Conservation (phyloP, 2,329 filamentous ascomycete species). For the Stemphylium beticola region DNA sequence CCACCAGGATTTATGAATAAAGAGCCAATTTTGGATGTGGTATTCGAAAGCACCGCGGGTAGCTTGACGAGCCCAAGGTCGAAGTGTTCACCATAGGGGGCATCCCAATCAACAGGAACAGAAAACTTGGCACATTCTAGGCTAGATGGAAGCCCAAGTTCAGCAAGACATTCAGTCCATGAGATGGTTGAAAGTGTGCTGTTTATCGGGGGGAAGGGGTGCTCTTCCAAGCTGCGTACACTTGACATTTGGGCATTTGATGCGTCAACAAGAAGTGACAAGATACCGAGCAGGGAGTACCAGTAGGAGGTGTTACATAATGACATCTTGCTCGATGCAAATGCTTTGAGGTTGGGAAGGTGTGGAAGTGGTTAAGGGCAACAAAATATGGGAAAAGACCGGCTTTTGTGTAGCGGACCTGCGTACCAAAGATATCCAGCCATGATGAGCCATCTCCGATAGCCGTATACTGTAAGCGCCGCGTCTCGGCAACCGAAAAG, state of each 20-base stretch:
- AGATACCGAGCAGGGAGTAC: background rate
- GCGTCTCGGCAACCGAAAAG: background rate
- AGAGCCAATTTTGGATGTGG: constrained; percentile 37
- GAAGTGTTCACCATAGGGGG: constrained; percentile 35
- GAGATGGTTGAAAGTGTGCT: background rate
- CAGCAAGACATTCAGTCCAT: constrained; percentile 6
- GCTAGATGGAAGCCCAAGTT: constrained; percentile 3
- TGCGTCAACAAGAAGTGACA: background rate
- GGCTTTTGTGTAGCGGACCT: background rate
- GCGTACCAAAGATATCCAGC: background rate
- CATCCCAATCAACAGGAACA: constrained; percentile 44
- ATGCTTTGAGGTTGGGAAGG: no score
- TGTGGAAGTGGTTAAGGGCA: no score
- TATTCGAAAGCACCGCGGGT: constrained; percentile 18
- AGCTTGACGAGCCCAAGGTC: constrained; percentile 36
- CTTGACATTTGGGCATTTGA: background rate
- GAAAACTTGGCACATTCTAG: constrained; percentile 28
- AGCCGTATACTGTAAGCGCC: background rate
- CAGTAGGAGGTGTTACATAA: no score
- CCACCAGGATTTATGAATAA: constrained; percentile 54
- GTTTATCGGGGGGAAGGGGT: constrained; percentile 1
- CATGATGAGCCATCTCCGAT: background rate
- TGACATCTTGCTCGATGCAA: no score
- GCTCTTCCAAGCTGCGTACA: background rate
- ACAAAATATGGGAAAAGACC: background rate